These are phyloP conservation scores for Starmerella khaoyaiensis DNA, from an alignment of 805 yeast species.

Conservation along the genomic window DNA sequence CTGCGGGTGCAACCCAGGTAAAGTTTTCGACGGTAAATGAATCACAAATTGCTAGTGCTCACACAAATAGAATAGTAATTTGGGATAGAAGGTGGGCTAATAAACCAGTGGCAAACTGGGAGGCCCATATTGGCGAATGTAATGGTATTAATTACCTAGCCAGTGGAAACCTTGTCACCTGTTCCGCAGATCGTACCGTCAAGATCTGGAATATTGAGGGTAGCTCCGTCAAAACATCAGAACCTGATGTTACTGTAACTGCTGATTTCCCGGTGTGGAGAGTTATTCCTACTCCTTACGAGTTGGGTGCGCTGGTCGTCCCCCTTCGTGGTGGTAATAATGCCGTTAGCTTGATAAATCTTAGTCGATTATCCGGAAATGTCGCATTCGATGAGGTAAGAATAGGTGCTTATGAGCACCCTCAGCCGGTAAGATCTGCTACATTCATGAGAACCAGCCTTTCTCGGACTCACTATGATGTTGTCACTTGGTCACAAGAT, in stretches of 20 bases:
- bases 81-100: slow-evolving; percentile 89
- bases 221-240: neutral
- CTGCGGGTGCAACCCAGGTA: slow-evolving; percentile 88
- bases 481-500: slow-evolving; percentile 91
- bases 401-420: slow-evolving; percentile 47
- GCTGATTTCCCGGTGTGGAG: slow-evolving; percentile 81
- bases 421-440: slow-evolving; percentile 75
- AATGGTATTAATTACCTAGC: slow-evolving; percentile 80
- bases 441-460: slow-evolving; percentile 65
- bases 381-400: slow-evolving; percentile 8
- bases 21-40: slow-evolving; percentile 79
- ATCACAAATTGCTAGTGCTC: slow-evolving; percentile 70
- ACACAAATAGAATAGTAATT: slow-evolving; percentile 61
- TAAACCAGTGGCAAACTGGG: slow-evolving; percentile 49
- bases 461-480: slow-evolving; percentile 55
- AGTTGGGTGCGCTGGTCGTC: slow-evolving; percentile 75
- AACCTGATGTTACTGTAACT: slow-evolving; percentile 45
- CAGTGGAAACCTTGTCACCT: slow-evolving; percentile 53
- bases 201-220: slow-evolving; percentile 51
- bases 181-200: slow-evolving; percentile 76
- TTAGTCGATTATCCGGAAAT: slow-evolving; percentile 11
- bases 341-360: slow-evolving; percentile 38
- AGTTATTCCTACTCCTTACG: slow-evolving; percentile 82
- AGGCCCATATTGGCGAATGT: slow-evolving; percentile 74
- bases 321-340: slow-evolving; percentile 80